Base-by-base conservation (phyloP, 1,284 basidiomycete species). In the Chiua sp. region DNA sequence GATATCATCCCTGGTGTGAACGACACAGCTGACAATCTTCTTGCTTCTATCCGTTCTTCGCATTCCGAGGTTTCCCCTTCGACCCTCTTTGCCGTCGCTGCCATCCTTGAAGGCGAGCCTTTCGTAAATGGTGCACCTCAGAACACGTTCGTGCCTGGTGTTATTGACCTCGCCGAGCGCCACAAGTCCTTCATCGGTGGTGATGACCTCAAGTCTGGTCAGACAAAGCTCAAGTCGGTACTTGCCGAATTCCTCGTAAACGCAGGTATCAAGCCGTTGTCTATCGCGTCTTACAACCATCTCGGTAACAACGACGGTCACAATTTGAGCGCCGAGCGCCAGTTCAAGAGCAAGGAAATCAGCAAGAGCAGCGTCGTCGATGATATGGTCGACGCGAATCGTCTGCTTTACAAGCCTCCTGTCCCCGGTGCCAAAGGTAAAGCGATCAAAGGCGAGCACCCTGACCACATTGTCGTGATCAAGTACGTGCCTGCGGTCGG, bases 311-410 rank as follows among this genome's bases (percentile, higher is more conserved):
- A 98, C 76, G 96, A 98, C 74, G 96, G 96, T 35, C 89, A 90
- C 79, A 98, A 98, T 81, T 80, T 98, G 72, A 92, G 87, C 61
- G 91, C 94, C n/a, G 93, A 95, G 77, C 82, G 81, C 64, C 96
- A 98, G 81, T 98, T 98, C 90, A 92, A 91, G 83, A 93, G 90
- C 83, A 99, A 99, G 89, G 97, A 98, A 81, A 96, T 96, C 76
- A 91, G 88, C 82, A 98, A 98, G 88, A 92, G 91, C 72, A 93
- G 90, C 64, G 97, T 99, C 65, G 96, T 98, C 50, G 97, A 98
- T 72, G 97, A 98, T 77, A 98, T 97, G 96, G 96, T 97, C 60
- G 86, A 87, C 62, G 92, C 95, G 63, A 98, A 98, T 80, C 83
- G 87, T 48, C 79, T 98, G 55, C 84, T 98, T 37, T 98, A 91